Base-by-base conservation (phyloP, 169 alveolate genomes). In the Amoebophrya sp. region DNA sequence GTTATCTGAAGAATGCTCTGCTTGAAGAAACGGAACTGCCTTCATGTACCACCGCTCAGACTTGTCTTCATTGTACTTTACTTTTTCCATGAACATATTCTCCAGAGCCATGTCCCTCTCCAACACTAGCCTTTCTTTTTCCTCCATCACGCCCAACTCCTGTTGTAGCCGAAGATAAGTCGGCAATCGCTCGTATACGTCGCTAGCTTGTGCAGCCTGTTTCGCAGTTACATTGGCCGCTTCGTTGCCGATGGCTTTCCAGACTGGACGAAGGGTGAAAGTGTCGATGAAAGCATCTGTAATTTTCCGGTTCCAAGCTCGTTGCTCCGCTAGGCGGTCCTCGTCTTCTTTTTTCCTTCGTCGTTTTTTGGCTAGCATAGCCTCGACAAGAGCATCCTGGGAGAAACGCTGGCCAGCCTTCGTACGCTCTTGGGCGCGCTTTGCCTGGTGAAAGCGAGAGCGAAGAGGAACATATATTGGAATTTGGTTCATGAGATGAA, bases 391-490 rank as follows among this genome's bases (percentile, higher is more conserved):
- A n/a, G n/a, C n/a, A n/a, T n/a, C n/a, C n/a, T n/a, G n/a, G n/a
- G n/a, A n/a, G n/a, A n/a, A n/a, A n/a, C n/a, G n/a, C n/a, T n/a
- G n/a, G 33, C 83, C 83, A 1, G 1, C 2, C 83, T 65, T 65
- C 83, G 83, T 65, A 1, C 83, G 12, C 83, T 65, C 83, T 36
- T 29, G 38, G 83, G 83, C 83, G 36, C 83, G 83, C 76, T 53
- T 53, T n/a, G n/a, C n/a, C n/a, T n/a, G n/a, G n/a, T n/a, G n/a
- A n/a, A n/a, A n/a, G n/a, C n/a, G n/a, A n/a, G n/a, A n/a, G n/a
- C n/a, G n/a, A n/a, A n/a, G n/a, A n/a, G n/a, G n/a, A n/a, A n/a
- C n/a, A n/a, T n/a, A n/a, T n/a, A n/a, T n/a, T n/a, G n/a, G n/a
- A n/a, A n/a, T n/a, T n/a, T n/a, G n/a, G n/a, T n/a, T n/a, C n/a